Percentiles rank a stretch among this genome's conserved stretches.
phyloP scores from a whole-genome alignment of 1,139 yeast species.

The Kodamaea sp. region DNA sequence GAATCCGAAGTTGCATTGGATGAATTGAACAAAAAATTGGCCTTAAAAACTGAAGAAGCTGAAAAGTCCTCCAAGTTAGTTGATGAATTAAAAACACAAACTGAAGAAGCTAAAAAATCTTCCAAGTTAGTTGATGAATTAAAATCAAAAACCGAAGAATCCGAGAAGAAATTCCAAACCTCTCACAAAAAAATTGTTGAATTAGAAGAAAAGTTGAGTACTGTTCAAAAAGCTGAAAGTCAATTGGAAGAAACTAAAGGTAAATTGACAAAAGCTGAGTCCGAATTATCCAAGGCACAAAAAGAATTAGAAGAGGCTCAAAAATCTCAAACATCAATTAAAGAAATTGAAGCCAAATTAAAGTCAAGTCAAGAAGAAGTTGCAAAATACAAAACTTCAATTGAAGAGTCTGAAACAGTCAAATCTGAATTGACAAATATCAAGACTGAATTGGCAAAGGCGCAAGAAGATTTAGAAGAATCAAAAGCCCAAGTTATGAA shows the following conservation, averaged over 20 bases:
- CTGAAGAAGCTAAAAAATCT: background rate
- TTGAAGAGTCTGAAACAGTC: background rate
- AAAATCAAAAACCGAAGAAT: background rate
- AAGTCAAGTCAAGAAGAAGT: background rate
- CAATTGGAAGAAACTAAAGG: background rate
- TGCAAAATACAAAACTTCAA: background rate
- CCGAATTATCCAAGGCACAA: constrained; percentile 13
- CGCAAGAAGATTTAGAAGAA: constrained; percentile 8
- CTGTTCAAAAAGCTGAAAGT: background rate
- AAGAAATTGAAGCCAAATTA: background rate
- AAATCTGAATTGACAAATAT: constrained; percentile 1
- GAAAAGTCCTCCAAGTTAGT: background rate
- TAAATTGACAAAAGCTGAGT: constrained; percentile 2
- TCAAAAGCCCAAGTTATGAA: no score
- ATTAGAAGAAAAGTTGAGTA: constrained; percentile 2
- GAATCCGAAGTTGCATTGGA: constrained; percentile 1
- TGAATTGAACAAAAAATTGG: background rate
- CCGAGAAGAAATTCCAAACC: constrained; percentile 2
- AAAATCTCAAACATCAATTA: background rate
- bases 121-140: background rate
- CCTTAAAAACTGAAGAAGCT: background rate
- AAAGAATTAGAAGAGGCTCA: background rate
- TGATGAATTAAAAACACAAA: background rate
- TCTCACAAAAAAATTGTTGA: constrained; percentile 2
- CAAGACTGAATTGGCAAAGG: constrained; percentile 7